Percentiles rank a stretch among this genome's conserved stretches.
These are phyloP conservation scores for Nepenthes gracilis DNA, from an alignment of 148 eudicot species.

Conservation along the genomic window DNA sequence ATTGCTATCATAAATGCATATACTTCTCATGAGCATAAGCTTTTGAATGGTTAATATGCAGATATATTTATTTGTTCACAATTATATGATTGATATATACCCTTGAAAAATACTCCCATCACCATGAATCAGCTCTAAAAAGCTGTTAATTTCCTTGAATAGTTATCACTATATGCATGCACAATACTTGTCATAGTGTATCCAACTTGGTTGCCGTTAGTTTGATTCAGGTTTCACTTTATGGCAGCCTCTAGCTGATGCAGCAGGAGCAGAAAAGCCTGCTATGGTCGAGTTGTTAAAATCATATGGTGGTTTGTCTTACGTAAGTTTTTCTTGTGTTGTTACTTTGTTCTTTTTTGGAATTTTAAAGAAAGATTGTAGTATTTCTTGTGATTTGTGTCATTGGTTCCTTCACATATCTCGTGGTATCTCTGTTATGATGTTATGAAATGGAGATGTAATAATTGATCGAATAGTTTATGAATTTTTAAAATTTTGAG, in stretches of 20 bases:
- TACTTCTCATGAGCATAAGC: not conserved
- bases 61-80: no score
- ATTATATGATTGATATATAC: no score
- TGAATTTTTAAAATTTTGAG: no score
- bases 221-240: conserved; percentile 8
- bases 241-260: conserved; percentile 98
- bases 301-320: conserved; percentile 76
- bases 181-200: not conserved
- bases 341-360: not conserved
- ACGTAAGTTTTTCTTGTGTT: conserved; percentile 44
- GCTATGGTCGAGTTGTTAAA: conserved; percentile 73
- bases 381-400: no score
- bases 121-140: no score
- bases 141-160: no score
- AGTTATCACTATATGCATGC: not conserved
- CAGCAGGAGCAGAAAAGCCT: conserved; percentile 87
- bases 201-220: not conserved
- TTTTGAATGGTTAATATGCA: no score
- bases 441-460: no score
- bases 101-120: no score
- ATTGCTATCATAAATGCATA: not conserved
- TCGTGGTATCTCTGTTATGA: no score
- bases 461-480: no score
- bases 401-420: no score
- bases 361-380: not conserved